Percentiles rank a stretch among this genome's conserved stretches.
Evolutionary conservation across 2,329 filamentous ascomycete genomes (phyloP).

Genomic region (Aspergillus eucalypticola): DNA sequence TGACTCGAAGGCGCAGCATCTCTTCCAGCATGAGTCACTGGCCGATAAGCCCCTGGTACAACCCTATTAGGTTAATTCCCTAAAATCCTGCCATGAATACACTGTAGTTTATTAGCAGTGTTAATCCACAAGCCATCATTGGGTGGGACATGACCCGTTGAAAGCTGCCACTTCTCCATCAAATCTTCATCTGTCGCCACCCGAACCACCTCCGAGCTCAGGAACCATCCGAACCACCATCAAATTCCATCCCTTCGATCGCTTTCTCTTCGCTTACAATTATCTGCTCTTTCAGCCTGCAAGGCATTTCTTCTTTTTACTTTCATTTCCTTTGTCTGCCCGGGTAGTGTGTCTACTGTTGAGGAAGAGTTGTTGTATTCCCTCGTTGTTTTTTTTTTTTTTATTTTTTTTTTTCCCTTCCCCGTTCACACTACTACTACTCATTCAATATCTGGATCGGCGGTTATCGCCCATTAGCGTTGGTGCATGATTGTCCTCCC

Average conservation of each 20-base stretch:
- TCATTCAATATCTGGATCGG: background rate
- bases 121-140: no score
- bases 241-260: background rate
- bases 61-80: no score
- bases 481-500: conserved; percentile 16
- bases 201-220: conserved; percentile 4
- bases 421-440: background rate
- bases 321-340: background rate
- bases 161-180: background rate
- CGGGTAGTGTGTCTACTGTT: no score
- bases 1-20: conserved; percentile 7
- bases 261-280: background rate
- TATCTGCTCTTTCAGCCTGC: background rate
- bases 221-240: background rate
- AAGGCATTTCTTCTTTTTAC: background rate
- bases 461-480: background rate
- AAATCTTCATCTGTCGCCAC: background rate
- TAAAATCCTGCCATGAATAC: no score
- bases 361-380: no score
- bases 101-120: no score
- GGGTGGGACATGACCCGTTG: no score
- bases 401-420: background rate
- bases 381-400: no score
- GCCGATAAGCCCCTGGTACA: background rate
- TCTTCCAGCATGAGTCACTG: conserved; percentile 12